A percentile compares a stretch with the other conserved stretches of the same genome.
Conservation (phyloP, 257 asterid species). For the Penstemon eatonii region DNA sequence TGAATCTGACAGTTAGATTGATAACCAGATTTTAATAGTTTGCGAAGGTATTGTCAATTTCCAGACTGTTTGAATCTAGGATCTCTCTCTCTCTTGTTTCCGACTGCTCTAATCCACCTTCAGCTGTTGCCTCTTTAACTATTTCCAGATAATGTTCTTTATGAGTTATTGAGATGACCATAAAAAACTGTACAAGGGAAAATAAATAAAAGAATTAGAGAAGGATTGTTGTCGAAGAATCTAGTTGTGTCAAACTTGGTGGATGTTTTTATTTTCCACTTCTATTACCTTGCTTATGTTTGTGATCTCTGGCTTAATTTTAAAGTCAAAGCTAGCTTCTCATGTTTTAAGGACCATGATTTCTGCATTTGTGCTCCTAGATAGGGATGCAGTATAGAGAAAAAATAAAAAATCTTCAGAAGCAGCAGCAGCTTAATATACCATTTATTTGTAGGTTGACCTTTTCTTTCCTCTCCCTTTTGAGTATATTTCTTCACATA, state of each 20-base stretch:
- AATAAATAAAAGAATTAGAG: not conserved
- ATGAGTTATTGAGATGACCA: not conserved
- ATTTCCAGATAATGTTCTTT: no score
- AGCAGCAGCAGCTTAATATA: conserved; percentile 6
- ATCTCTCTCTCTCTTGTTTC: no score
- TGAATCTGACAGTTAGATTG: not conserved
- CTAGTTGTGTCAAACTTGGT: conserved; percentile 1
- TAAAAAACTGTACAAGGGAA: not conserved
- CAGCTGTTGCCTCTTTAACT: no score
- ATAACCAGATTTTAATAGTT: not conserved
- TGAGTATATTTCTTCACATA: not conserved
- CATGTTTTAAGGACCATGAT: not conserved
- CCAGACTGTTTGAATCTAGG: not conserved
- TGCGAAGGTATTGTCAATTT: not conserved
- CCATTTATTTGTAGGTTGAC: not conserved
- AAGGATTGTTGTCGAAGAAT: not conserved
- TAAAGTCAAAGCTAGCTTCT: not conserved
- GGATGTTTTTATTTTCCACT: not conserved
- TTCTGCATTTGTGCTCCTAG: not conserved
- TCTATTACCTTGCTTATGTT: conserved; percentile 1
- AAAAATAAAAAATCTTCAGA: not conserved
- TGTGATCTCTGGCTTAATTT: not conserved
- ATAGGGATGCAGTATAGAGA: conserved; percentile 2
- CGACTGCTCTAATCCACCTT: no score
- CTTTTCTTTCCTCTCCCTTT: not conserved